These are phyloP conservation scores for Lonicera japonica DNA, from an alignment of 129 eudicot species.

Conservation along the genomic window DNA sequence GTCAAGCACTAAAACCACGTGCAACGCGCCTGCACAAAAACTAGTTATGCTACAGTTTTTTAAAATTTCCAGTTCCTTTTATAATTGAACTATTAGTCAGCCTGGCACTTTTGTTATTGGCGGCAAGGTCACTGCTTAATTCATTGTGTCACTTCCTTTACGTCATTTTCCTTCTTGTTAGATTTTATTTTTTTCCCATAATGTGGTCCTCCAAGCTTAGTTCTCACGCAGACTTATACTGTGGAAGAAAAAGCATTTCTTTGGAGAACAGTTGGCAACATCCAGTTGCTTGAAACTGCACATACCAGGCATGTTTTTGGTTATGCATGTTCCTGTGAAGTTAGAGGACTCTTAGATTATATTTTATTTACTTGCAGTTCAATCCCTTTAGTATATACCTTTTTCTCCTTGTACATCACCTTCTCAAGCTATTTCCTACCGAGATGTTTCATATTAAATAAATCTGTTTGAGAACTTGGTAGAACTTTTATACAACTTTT, in stretches of 20 bases:
- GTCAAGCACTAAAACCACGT: no score
- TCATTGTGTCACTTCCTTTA: constrained; percentile 10
- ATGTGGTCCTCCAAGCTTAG: constrained; percentile 7
- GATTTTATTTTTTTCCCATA: constrained; percentile 6
- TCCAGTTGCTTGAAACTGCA: constrained; percentile 15
- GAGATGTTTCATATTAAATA: no score
- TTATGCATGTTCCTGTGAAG: not conserved
- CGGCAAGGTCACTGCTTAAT: not conserved
- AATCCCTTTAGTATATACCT: not conserved
- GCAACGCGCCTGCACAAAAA: no score
- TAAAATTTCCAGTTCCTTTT: constrained; percentile 28
- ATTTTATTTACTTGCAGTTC: not conserved
- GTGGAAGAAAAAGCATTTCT: constrained; percentile 16
- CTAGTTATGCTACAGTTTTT: constrained; percentile 26
- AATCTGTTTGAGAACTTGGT: no score
- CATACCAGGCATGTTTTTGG: not conserved
- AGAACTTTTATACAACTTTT: no score
- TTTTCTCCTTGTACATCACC: no score
- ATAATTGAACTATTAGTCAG: constrained; percentile 25
- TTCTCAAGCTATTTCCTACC: no score
- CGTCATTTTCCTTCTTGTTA: constrained; percentile 5
- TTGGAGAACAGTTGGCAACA: constrained; percentile 3
- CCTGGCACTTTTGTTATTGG: constrained; percentile 1
- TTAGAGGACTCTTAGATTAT: not conserved
- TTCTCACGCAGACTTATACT: not conserved